These are phyloP conservation scores for Ceratocystis harringtonii DNA, from an alignment of 2,329 filamentous ascomycete genomes.

Conservation along the genomic window DNA sequence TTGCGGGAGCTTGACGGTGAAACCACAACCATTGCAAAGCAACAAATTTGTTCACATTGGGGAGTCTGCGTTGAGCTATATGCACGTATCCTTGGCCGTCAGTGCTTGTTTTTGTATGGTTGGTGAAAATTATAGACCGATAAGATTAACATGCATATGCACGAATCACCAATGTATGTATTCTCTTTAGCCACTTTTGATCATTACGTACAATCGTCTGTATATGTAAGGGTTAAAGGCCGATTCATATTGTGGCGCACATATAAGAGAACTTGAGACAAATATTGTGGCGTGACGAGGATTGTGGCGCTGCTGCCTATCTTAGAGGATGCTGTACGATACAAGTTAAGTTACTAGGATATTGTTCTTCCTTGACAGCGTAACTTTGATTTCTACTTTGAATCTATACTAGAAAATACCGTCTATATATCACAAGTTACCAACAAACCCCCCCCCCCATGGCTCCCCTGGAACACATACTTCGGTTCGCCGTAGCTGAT, in stretches of 20 bases:
- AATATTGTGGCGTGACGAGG: too few species aligned
- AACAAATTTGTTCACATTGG: background rate
- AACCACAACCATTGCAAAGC: background rate
- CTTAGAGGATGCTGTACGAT: background rate
- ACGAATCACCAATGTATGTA: background rate
- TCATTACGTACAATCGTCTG: background rate
- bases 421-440: background rate
- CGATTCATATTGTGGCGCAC: background rate
- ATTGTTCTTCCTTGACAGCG: too few species aligned
- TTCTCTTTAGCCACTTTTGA: constrained; percentile 1
- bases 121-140: background rate
- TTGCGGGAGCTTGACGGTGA: background rate
- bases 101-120: background rate
- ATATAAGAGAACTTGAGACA: too few species aligned
- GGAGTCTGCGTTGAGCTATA: background rate
- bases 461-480: constrained; percentile 25
- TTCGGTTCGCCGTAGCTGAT: constrained; percentile 44
- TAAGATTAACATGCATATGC: background rate
- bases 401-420: too few species aligned
- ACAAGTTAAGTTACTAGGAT: background rate
- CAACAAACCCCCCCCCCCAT: background rate
- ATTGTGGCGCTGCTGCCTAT: constrained; percentile 12
- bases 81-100: background rate
- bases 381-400: background rate
- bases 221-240: background rate